Percentiles rank a stretch among this genome's conserved stretches.
These are phyloP conservation scores for Medicago lupulina DNA, from an alignment of 306 rosid genomes.

Conservation along the genomic window DNA sequence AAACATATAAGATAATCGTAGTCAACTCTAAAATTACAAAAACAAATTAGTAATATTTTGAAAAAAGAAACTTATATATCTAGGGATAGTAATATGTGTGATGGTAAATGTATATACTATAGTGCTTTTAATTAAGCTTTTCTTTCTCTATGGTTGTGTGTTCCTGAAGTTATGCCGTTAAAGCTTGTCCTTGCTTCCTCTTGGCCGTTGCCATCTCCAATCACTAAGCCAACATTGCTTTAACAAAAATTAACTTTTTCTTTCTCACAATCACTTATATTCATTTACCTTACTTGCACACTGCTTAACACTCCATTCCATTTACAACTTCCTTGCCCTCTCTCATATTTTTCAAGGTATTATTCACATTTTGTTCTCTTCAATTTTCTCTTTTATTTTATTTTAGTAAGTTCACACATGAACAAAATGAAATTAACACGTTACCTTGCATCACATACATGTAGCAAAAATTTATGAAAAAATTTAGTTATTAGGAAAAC, in stretches of 20 bases:
- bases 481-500: too few relatives aligned
- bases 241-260: constrained; percentile 12
- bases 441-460: too few relatives aligned
- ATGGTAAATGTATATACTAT: background rate
- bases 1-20: too few relatives aligned
- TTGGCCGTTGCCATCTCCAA: constrained; percentile 34
- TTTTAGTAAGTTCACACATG: too few relatives aligned
- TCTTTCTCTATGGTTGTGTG: constrained; percentile 43
- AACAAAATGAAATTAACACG: too few relatives aligned
- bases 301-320: too few relatives aligned
- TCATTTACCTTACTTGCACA: background rate
- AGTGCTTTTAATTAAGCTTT: constrained; percentile 25
- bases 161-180: constrained; percentile 68
- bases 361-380: too few relatives aligned
- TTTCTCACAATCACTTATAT: constrained; percentile 34
- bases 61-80: too few relatives aligned
- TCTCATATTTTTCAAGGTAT: too few relatives aligned
- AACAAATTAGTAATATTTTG: background rate
- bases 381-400: too few relatives aligned
- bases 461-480: too few relatives aligned
- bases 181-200: constrained; percentile 48
- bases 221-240: constrained; percentile 30
- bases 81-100: background rate
- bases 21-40: background rate
- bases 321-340: too few relatives aligned